Conservation (phyloP, 2,329 filamentous ascomycete genomes). For the Scedosporium dehoogii region DNA sequence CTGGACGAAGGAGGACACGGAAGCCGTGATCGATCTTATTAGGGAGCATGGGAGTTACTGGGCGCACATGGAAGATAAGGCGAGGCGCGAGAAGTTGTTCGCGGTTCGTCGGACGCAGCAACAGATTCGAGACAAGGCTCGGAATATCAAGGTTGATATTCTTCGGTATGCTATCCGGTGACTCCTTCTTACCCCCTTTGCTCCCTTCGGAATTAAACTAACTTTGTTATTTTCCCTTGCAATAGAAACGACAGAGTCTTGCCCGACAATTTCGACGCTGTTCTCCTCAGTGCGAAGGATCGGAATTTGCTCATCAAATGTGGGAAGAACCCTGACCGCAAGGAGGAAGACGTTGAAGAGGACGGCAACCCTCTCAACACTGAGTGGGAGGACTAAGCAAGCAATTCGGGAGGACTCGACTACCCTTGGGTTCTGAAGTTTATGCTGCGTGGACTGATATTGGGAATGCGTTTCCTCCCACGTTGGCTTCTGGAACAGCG, state of each 20-base stretch:
- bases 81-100: conserved; percentile 9
- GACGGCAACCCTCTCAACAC: conserved; percentile 29
- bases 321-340: conserved; percentile 40
- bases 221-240: neutral
- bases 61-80: conserved; percentile 9
- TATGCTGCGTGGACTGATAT: no score
- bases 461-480: no score
- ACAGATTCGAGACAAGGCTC: conserved; percentile 47
- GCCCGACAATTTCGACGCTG: conserved; percentile 38
- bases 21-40: conserved; percentile 8
- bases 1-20: conserved; percentile 13
- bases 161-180: conserved; percentile 25
- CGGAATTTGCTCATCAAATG: conserved; percentile 24
- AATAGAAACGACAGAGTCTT: conserved; percentile 29
- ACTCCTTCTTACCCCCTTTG: neutral
- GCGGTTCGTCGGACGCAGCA: conserved; percentile 37
- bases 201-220: neutral
- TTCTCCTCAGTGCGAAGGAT: conserved; percentile 42
- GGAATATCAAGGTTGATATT: conserved; percentile 43
- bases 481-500: no score
- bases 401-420: no score
- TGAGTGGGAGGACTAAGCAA: neutral
- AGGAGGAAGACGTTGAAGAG: conserved; percentile 33
- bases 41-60: conserved; percentile 11
- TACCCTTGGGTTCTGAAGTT: no score